A percentile compares a stretch with the other conserved stretches of the same genome.
Evolutionary conservation across 768 basidiomycete genomes (phyloP).

Genomic region (Nevesoporus exiguus): DNA sequence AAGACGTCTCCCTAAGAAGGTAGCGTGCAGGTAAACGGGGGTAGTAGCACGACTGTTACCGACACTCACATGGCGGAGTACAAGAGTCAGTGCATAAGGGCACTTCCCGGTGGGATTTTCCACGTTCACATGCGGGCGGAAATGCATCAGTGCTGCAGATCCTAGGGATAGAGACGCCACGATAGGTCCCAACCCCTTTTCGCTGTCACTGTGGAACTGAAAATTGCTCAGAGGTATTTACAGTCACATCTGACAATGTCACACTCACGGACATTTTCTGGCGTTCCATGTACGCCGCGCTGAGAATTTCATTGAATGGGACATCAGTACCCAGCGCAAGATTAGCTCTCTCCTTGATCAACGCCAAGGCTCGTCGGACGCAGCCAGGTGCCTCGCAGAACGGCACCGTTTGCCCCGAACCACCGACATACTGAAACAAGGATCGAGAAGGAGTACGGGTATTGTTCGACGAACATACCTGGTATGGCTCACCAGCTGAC

Average conservation of each 20-base stretch:
- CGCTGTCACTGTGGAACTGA: conserved; percentile 79
- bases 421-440: conserved; percentile 64
- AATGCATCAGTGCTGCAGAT: conserved; percentile 76
- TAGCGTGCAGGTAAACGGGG: background rate
- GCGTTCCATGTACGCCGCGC: conserved; percentile 80
- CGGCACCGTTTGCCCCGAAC: conserved; percentile 68
- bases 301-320: conserved; percentile 75
- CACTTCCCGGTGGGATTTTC: conserved; percentile 27
- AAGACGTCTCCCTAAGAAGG: conserved; percentile 70
- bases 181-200: conserved; percentile 65
- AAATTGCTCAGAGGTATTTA: conserved; percentile 6
- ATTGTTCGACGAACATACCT: conserved; percentile 39
- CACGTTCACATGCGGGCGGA: conserved; percentile 48
- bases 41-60: background rate
- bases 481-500: conserved; percentile 79
- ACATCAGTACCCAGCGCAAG: conserved; percentile 40
- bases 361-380: conserved; percentile 51
- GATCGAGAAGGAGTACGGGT: conserved; percentile 6
- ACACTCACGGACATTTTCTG: conserved; percentile 75
- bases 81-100: conserved; percentile 47
- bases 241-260: background rate
- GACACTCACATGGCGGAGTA: conserved; percentile 60
- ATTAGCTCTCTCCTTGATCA: conserved; percentile 55
- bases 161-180: conserved; percentile 79
- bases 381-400: conserved; percentile 56